These are phyloP conservation scores for Eutrema salsugineum DNA, from an alignment of 441 rosid species.

Conservation along the genomic window DNA sequence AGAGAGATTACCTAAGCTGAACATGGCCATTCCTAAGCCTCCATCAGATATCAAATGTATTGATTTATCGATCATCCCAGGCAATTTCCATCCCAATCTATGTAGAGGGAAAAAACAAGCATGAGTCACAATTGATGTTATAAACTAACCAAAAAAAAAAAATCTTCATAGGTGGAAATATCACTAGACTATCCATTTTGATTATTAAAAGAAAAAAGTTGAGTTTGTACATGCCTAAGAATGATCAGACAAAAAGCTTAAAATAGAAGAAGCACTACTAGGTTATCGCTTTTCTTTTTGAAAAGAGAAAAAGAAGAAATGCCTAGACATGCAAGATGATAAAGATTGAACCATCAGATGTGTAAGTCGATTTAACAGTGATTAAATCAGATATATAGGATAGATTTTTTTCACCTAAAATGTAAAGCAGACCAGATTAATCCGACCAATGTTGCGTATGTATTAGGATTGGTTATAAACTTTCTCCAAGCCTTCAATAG, in stretches of 20 bases:
- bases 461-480: constrained; percentile 76
- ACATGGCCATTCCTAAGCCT: constrained; percentile 98
- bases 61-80: constrained; percentile 64
- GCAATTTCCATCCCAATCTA: constrained; percentile 71
- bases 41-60: constrained; percentile 67
- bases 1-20: constrained; percentile 73
- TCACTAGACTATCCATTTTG: background rate
- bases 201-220: background rate
- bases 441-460: constrained; percentile 70
- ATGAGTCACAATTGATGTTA: background rate
- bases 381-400: background rate
- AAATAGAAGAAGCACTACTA: constrained; percentile 16
- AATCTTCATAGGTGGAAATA: background rate
- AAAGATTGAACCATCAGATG: constrained; percentile 5
- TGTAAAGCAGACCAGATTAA: constrained; percentile 80
- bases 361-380: background rate
- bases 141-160: background rate
- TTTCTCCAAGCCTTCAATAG: constrained; percentile 64
- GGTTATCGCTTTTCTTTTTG: constrained; percentile 1
- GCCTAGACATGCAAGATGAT: background rate
- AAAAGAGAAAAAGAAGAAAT: background rate
- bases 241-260: constrained; percentile 8
- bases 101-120: background rate
- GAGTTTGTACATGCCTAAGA: background rate
- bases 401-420: constrained; percentile 44